Base-by-base conservation (phyloP, 179 eudicot genomes). In the Patellifolia procumbens region DNA sequence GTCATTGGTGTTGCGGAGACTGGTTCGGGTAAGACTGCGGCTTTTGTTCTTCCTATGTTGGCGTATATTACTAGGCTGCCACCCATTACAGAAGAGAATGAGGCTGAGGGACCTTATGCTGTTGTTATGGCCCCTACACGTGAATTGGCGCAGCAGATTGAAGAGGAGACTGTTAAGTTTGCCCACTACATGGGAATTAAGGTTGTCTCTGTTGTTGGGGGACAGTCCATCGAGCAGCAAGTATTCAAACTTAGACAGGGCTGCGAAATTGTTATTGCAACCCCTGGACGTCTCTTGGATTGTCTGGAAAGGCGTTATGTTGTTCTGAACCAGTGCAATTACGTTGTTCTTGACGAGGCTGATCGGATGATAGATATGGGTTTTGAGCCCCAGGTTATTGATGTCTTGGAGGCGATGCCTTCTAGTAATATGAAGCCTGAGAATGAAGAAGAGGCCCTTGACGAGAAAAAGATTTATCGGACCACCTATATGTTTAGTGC, bases 311-410 rank as follows among this genome's bases (percentile, higher is more conserved):
- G 97, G 75, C 87, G 95, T 31, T 89, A 85, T 78, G 88, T 85
- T 72, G 97, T 91, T 32, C 77, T 93, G 39, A 93, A 93, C 76
- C 98, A 93, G 87, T 93, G 98, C 75, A 90, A 93, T 71, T 93
- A 93, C 79, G 95, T 93, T 20, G 98, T 93, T 62, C 93, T 93
- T 71, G 98, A 93, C 62, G 98, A 93, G 85, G 98, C 98, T 74
- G 98, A 93, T 78, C 88, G 95, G 20, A 93, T 93, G 98, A 93
- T 91, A 61, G 98, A 93, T 78, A 90, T 93, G 98, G 97, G 98
- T 76, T 93, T 93, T 62, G 97, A 91, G 77, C 98, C 93, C 0
- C 98, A 93, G 80, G 97, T 93, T 69, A 85, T 90, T 28, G 98
- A 95, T 71, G 98, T 93, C 22, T 72, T 91, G 64, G 97, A 92